phyloP scores from a whole-genome alignment of 1,284 basidiomycete genomes.

The Heimioporus punctisporus region DNA sequence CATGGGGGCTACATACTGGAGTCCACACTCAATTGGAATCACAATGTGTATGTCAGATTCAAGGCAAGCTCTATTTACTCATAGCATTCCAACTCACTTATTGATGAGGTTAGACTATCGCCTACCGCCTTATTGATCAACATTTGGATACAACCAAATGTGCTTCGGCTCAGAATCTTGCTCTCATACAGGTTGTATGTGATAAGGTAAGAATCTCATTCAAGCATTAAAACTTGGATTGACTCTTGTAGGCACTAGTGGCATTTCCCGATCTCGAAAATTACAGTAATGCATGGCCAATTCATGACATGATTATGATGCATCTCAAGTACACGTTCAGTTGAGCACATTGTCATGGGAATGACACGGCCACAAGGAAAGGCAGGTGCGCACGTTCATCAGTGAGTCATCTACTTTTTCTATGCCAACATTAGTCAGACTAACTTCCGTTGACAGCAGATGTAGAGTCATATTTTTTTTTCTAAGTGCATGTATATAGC shows the following conservation, averaged over 20 bases:
- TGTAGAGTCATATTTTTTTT: no score
- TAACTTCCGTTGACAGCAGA: no score
- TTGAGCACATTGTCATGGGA: neutral
- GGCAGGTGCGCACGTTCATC: no score
- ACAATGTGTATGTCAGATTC: neutral
- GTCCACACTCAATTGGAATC: neutral
- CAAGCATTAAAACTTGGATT: no score
- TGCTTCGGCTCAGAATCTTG: slow-evolving; percentile 1
- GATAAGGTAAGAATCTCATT: no score
- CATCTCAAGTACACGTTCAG: neutral
- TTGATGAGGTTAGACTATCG: neutral
- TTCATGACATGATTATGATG: neutral
- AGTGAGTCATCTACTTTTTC: no score
- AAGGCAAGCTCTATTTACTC: neutral
- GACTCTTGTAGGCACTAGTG: no score
- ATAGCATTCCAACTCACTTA: neutral
- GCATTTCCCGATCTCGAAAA: neutral
- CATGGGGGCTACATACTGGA: slow-evolving; percentile 5
- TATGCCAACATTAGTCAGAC: no score
- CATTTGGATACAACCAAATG: slow-evolving; percentile 4
- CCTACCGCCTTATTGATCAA: neutral
- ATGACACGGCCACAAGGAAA: no score
- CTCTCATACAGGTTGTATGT: neutral
- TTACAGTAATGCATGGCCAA: neutral
- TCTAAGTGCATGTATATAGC: no score